phyloP scores from a whole-genome alignment of 1,139 yeast species.

The Taiozyma sp. region DNA sequence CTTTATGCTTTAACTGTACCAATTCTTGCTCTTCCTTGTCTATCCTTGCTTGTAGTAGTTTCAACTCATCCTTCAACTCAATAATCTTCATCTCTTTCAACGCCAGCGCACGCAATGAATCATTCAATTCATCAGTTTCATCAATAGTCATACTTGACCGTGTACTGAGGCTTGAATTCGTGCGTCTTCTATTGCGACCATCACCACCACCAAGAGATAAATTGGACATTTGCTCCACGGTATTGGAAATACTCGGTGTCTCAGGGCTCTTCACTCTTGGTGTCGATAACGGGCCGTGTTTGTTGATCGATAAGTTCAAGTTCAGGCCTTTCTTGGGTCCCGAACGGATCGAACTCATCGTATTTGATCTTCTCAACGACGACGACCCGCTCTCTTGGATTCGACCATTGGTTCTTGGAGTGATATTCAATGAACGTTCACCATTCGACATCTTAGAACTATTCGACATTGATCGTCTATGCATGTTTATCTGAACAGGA shows the following conservation, averaged over 20 bases:
- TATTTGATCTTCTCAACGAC: slow-evolving; percentile 6
- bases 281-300: slow-evolving; percentile 1
- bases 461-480: neutral
- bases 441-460: neutral
- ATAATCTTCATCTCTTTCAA: slow-evolving; percentile 57
- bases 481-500: neutral
- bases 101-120: slow-evolving; percentile 52
- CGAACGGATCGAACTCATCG: slow-evolving; percentile 8
- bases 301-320: slow-evolving; percentile 12
- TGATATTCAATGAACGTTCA: neutral
- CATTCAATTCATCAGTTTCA: slow-evolving; percentile 36
- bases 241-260: slow-evolving; percentile 4
- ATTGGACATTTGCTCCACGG: neutral
- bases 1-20: slow-evolving; percentile 37
- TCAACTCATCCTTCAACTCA: slow-evolving; percentile 47
- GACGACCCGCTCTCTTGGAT: neutral
- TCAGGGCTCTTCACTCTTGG: slow-evolving; percentile 6
- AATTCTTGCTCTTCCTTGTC: slow-evolving; percentile 31
- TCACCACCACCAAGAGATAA: neutral
- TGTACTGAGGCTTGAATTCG: slow-evolving; percentile 12
- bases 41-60: slow-evolving; percentile 25
- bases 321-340: slow-evolving; percentile 13
- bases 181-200: slow-evolving; percentile 17
- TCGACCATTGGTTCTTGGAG: neutral
- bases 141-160: slow-evolving; percentile 6